phyloP scores from a whole-genome alignment of 805 yeast species.

The Yamadazyma insecticola region DNA sequence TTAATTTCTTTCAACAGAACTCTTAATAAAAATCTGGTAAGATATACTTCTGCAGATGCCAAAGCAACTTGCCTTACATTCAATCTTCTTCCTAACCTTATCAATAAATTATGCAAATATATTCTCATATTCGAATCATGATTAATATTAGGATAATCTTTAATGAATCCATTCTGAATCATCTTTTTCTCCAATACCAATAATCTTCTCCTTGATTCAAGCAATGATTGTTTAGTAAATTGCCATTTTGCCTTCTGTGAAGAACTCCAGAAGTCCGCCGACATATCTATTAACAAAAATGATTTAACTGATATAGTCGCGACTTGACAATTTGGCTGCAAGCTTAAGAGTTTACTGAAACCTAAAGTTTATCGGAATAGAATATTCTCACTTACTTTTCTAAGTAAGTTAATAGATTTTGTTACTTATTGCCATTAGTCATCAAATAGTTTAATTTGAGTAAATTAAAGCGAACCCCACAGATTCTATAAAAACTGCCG shows the following conservation, averaged over 20 bases:
- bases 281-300: too few species aligned
- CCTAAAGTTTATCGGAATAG: too few species aligned
- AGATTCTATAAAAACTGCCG: too few species aligned
- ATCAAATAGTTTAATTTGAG: too few species aligned
- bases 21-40: slow-evolving; percentile 69
- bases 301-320: too few species aligned
- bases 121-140: slow-evolving; percentile 66
- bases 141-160: slow-evolving; percentile 41
- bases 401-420: too few species aligned
- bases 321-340: too few species aligned
- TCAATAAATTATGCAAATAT: slow-evolving; percentile 69
- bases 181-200: slow-evolving; percentile 37
- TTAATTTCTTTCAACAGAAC: slow-evolving; percentile 80
- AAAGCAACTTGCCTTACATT: slow-evolving; percentile 77
- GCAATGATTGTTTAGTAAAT: slow-evolving; percentile 58
- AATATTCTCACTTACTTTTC: too few species aligned
- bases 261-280: slow-evolving; percentile 86
- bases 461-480: too few species aligned
- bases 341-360: too few species aligned
- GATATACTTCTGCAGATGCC: slow-evolving; percentile 84
- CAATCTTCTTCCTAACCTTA: slow-evolving; percentile 73
- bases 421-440: too few species aligned
- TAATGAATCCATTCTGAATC: slow-evolving; percentile 40
- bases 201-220: slow-evolving; percentile 40
- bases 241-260: slow-evolving; percentile 84